phyloP scores from a whole-genome alignment of 2,329 filamentous ascomycete genomes.

The Neonectria sp. region DNA sequence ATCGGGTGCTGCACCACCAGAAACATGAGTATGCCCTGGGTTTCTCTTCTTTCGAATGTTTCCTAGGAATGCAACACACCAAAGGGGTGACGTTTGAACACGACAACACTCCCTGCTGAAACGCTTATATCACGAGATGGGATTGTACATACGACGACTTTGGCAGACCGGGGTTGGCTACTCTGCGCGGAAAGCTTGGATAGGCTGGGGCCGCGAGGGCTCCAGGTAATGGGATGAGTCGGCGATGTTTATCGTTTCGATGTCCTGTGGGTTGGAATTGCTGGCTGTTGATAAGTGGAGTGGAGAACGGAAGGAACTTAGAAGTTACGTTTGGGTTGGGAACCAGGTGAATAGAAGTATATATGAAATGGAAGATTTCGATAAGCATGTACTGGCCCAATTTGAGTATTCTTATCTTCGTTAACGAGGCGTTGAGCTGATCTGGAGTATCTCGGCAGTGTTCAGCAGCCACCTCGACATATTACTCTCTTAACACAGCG shows the following conservation, averaged over 20 bases:
- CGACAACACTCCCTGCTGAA: conserved; percentile 23
- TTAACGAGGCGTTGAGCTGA: neutral
- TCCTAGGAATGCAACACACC: conserved; percentile 16
- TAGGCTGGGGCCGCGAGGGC: conserved; percentile 10
- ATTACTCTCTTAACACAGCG: neutral
- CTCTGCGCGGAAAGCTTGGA: conserved; percentile 26
- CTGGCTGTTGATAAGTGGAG: conserved; percentile 10
- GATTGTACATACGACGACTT: conserved; percentile 47
- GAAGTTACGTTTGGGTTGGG: conserved; percentile 33
- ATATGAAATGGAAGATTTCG: conserved; percentile 32
- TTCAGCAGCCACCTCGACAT: neutral
- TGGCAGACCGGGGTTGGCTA: conserved; percentile 27
- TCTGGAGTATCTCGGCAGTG: neutral
- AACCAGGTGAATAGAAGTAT: conserved; percentile 42
- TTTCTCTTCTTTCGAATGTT: conserved; percentile 24
- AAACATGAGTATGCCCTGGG: conserved; percentile 8
- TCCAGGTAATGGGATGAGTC: conserved; percentile 27
- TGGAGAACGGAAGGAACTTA: conserved; percentile 11
- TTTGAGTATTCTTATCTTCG: neutral
- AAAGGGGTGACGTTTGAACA: conserved; percentile 14
- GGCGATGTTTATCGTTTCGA: conserved; percentile 11
- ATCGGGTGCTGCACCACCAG: conserved; percentile 23
- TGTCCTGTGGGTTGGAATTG: neutral
- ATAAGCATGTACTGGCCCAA: neutral
- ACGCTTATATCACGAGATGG: conserved; percentile 47